Percentiles rank a stretch among this genome's conserved stretches.
Evolutionary conservation across 192 early-diverging fungal species (phyloP).

Genomic region (Coemansia sp.): DNA sequence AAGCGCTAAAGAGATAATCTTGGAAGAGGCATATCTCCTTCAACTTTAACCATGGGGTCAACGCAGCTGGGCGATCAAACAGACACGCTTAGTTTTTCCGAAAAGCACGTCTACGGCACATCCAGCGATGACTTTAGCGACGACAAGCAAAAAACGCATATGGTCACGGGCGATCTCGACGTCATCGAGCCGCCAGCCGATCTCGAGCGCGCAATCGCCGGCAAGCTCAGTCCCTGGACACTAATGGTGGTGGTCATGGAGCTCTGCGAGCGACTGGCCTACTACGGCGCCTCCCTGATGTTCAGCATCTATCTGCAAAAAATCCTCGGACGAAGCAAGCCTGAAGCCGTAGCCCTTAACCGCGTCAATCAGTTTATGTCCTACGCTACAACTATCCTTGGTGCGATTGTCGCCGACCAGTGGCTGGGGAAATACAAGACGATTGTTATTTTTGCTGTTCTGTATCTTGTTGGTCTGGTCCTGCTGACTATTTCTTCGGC

Average conservation of each 20-base stretch:
- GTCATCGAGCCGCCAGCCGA: slow-evolving; percentile 28
- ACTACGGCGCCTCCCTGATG: slow-evolving; percentile 57
- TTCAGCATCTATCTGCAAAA: slow-evolving; percentile 60
- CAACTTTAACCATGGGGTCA: slow-evolving; percentile 1
- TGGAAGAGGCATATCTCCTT: too few relatives aligned
- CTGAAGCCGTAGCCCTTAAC: slow-evolving; percentile 50
- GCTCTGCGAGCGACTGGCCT: slow-evolving; percentile 60
- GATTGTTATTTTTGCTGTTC: slow-evolving; percentile 58
- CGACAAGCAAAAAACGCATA: not conserved
- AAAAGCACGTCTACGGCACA: slow-evolving; percentile 10
- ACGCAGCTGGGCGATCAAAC: slow-evolving; percentile 1
- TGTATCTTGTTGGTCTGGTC: slow-evolving; percentile 63
- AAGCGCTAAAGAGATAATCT: too few relatives aligned
- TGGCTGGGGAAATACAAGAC: slow-evolving; percentile 69
- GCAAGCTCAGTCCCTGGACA: slow-evolving; percentile 22
- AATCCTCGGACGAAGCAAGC: slow-evolving; percentile 45
- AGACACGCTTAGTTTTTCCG: not conserved
- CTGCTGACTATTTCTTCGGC: slow-evolving; percentile 65
- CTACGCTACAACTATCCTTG: slow-evolving; percentile 56
- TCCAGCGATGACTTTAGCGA: slow-evolving; percentile 8
- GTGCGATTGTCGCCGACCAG: slow-evolving; percentile 67
- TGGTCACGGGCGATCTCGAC: slow-evolving; percentile 5
- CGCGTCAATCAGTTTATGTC: slow-evolving; percentile 59
- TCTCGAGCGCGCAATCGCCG: slow-evolving; percentile 18
- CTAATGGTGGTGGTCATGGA: slow-evolving; percentile 58